Evolutionary conservation across 2,329 filamentous ascomycete genomes (phyloP).

Genomic region (Paraphoma sp.): DNA sequence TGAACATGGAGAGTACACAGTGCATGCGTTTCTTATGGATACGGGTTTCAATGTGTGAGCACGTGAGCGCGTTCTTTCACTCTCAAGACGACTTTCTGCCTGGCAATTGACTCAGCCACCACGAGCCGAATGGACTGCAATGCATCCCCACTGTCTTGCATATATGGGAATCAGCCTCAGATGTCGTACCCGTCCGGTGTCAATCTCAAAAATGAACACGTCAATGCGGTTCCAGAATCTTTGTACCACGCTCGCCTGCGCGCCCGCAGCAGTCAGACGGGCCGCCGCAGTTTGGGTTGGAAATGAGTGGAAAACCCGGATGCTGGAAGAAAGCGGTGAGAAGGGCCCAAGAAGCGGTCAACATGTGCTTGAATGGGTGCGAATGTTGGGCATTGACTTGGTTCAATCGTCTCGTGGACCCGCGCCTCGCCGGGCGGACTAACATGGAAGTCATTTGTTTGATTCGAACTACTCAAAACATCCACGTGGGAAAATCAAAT

Average conservation of each 20-base stretch:
- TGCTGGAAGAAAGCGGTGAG: conserved; percentile 2
- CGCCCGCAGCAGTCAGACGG: background rate
- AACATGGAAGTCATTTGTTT: no score
- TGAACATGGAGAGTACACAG: no score
- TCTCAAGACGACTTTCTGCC: no score
- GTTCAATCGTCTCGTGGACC: no score
- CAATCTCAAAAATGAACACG: background rate
- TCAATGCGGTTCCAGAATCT: background rate
- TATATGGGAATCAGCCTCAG: background rate
- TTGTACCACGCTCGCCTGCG: conserved; percentile 5
- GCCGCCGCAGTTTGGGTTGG: background rate
- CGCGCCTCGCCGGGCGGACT: no score
- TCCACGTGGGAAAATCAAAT: background rate
- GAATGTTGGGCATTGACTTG: background rate
- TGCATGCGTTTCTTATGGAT: no score
- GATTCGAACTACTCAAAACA: background rate
- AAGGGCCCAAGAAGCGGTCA: conserved; percentile 6
- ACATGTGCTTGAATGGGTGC: background rate
- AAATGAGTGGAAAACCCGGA: conserved; percentile 1
- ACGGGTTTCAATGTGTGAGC: no score
- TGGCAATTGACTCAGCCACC: no score
- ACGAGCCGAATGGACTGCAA: background rate
- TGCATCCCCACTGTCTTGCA: background rate
- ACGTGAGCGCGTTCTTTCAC: no score
- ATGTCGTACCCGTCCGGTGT: background rate